Base-by-base conservation (phyloP, 805 yeast species). In the Starmerella davenportii region DNA sequence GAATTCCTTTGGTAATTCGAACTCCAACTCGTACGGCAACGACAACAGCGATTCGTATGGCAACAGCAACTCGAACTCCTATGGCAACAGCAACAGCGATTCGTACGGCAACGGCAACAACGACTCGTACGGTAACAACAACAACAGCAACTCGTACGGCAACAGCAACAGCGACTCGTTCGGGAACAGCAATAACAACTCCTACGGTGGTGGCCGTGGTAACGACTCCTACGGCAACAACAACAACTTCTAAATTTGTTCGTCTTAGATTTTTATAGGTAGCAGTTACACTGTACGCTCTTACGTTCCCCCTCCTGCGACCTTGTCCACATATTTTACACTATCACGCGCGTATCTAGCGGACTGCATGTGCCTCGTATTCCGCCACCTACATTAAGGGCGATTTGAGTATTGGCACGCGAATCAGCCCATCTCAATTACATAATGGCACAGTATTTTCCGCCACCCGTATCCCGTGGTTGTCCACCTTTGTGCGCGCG, bases 1-100 rank as follows among this genome's bases (percentile, higher is more conserved):
- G n/a, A n/a, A 7, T 21, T 20, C 21, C 27, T 29, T 16, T 20
- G 30, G 15, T 27, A n/a, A n/a, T 17, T 16, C 24, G 18, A 30
- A 5, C 21, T 28, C 21, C 27, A 40, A 35, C 27, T 35, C 35
- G 17, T 35, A 31, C 15, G 31, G 14, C 39, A 16, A 23, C 16
- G 30, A 17, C 8, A 19, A n/a, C 8, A n/a, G 19, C 19, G 15
- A 29, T 14, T 29, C 32, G 8, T 29, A 29, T 29, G 32, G 32
- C 8, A 29, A 34, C 36, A 18, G 19, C 19, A 18, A 34, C 29
- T 13, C 13, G 18, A 16, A 27, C 16, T 30, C 32, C 34, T 31
- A 13, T 30, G 37, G 43, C 32, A 35, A 35, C 29, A 20, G 17
- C 38, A 30, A 34, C n/a, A n/a, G n/a, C n/a, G 38, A 35, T 17